These are phyloP conservation scores for Leptomonas seymouri DNA, from an alignment of 208 protist genomes.

Conservation along the genomic window DNA sequence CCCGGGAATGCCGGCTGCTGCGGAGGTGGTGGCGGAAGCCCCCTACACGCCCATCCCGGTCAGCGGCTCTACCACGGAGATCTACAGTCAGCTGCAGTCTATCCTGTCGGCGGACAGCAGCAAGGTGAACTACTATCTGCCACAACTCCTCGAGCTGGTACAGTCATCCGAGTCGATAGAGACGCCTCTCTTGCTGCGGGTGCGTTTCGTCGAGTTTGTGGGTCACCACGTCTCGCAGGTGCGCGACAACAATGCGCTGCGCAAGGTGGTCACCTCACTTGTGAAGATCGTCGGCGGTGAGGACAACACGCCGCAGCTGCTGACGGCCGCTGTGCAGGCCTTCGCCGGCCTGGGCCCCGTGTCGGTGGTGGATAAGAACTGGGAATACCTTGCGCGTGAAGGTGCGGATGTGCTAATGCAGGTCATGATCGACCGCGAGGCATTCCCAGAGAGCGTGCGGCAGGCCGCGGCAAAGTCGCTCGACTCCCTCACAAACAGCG, in stretches of 20 bases:
- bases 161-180: slow-evolving; percentile 62
- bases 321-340: slow-evolving; percentile 76
- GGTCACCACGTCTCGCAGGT: slow-evolving; percentile 53
- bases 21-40: slow-evolving; percentile 12
- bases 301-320: slow-evolving; percentile 77
- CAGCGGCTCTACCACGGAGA: slow-evolving; percentile 45
- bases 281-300: slow-evolving; percentile 80
- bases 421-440: slow-evolving; percentile 81
- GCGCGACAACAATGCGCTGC: slow-evolving; percentile 71
- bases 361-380: slow-evolving; percentile 79
- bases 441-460: slow-evolving; percentile 72
- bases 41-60: slow-evolving; percentile 30
- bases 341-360: slow-evolving; percentile 78
- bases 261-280: slow-evolving; percentile 78
- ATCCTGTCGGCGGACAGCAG: slow-evolving; percentile 48
- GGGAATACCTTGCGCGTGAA: slow-evolving; percentile 84
- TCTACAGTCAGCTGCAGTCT: slow-evolving; percentile 72
- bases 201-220: slow-evolving; percentile 81
- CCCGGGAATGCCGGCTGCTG: background rate
- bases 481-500: slow-evolving; percentile 67
- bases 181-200: slow-evolving; percentile 72
- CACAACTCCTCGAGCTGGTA: slow-evolving; percentile 58
- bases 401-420: slow-evolving; percentile 90
- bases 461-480: slow-evolving; percentile 69
- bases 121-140: slow-evolving; percentile 64